Evolutionary conservation across 441 rosid species (phyloP), one percentile per base, ranked within the genome.

Genomic region (Arabidopsis hybrid): DNA sequence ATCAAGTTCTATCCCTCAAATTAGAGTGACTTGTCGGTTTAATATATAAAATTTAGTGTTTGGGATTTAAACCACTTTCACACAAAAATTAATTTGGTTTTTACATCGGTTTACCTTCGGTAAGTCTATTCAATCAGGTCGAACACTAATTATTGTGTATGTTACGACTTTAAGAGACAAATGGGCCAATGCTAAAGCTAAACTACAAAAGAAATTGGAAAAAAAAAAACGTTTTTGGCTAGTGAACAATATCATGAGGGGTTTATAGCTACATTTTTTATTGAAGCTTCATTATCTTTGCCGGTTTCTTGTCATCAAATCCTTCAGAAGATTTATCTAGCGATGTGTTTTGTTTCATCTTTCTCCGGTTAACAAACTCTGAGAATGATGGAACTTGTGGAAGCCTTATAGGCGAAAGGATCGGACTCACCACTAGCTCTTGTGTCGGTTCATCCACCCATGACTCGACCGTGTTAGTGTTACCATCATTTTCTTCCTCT

Each of bases 311-410:
- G 32, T 79, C 80, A 14, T 13, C 71, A 58, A 17, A 59, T 55
- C 55, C 60, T 73, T 75, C 65, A 0, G 74, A 81, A 29, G 85
- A 77, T 31, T 80, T 79, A 13, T 46, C 69, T 0, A 79, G 76
- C 72, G 84, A 40, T 60, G 51, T 39, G 79, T 65, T 74, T 55
- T 17, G 80, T 67, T 64, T 34, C 69, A 36, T 62, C 75, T 83
- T 87, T 77, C 67, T 73, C 52, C 81, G 71, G 83, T 89, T 90
- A 21, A 85, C 88, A 77, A 91, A 91, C 79, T 90, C 92, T 0
- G 97, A 85, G 80, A 93, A 90, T 13, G 98, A 91, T 4, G 87
- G 97, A 78, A 93, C 85, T 21, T 75, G 65, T 0, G 95, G 95
- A 61, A 85, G 80, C 62, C 31, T 79, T 43, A 72, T 45, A 42